Evolutionary conservation across 495 filamentous ascomycete species (phyloP), one percentile per base, ranked within the genome.

Genomic region (Penicillium robsamsonii): DNA sequence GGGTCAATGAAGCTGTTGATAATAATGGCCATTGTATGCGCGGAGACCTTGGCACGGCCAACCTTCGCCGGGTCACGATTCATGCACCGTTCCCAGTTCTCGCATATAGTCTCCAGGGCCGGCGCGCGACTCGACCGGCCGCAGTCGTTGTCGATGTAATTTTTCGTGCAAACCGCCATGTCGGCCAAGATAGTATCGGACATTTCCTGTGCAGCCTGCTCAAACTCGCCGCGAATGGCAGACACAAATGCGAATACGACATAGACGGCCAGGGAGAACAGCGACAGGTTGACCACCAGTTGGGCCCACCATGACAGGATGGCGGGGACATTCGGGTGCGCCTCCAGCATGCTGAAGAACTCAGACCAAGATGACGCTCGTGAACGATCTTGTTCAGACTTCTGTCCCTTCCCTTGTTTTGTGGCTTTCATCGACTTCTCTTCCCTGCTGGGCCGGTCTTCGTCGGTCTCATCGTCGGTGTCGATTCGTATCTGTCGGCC

Each of bases 1-100:
- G 84, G 79, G 67, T 90, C 84, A 31, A 89, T 79, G 60, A 89
- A 88, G 55, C 72, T 76, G 61, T 88, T 89, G 62, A 90, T 84
- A 27, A 92, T 96, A 65, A 87, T 85, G 49, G 86, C 92, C 79
- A 91, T 90, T 0, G 88, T 91, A 38, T 83, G 77, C n/a, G 89
- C 89, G 44, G 79, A 83, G 30, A 92, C 77, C 55, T 78, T 81
- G 11, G 87, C 87, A 4, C 85, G 75, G 9, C 82, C 87, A 22
- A 91, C 82, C 52, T 79, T 79, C 15, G 76, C 68, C 15, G 88
- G 82, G 64, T 93, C 86, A 11, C 77, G 80, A 50, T 88, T 81
- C 92, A 97, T 97, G 68, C 94, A 98, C 4, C 73, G 73, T 53
- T 87, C 84, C 94, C 93, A 97, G 40, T 83, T 80, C 31, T 84